Evolutionary conservation across 306 rosid genomes (phyloP), one percentile per base, ranked within the genome.

Genomic region (Sophora flavescens): DNA sequence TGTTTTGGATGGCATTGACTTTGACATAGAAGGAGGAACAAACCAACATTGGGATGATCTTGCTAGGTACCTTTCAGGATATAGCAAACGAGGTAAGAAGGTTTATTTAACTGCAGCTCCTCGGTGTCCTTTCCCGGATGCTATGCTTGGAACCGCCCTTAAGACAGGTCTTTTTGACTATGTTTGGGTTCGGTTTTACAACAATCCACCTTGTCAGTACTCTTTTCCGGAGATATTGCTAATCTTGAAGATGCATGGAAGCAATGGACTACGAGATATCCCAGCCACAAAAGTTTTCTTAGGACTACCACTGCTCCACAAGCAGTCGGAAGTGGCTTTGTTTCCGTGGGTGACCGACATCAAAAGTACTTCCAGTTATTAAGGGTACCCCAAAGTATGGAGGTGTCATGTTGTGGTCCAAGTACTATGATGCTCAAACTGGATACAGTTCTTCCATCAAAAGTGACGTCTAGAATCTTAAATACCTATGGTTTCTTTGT

Each of bases 321-420:
- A 0, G 93, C 90, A 7, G 90, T 90, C 4, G 91, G 90, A 5
- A 78, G 91, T 38, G 91, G 93, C 10, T 87, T 86, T 68, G 76
- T 91, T 45, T 88, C 90, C 0, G 75, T 44, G 1, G 38, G 18
- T 52, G 79, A 79, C 59, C 79, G 28, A 85, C 63, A 32, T 83
- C 89, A 1, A 12, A 75, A 16, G 90, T 87, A 59, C 88, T 91
- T 54, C 90, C 91, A 0, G 83, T 76, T 3, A 88, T 90, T 16
- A 90, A 85, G 71, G 72, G 38, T 10, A 70, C 87, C 70, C 4
- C 83, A 28, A 88, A 89, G 71, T 89, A 89, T 64, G 95, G 90
- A 53, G 95, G 97, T 7, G 91, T 88, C 50, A 89, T 89, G 91
- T 18, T 88, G 15, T 92, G 95, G 95, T 89, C 95, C 7, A 89